Percentiles rank a stretch among this genome's conserved stretches.
Evolutionary conservation across 495 filamentous ascomycete species (phyloP).

Genomic region (Opeltia flavorubescens): DNA sequence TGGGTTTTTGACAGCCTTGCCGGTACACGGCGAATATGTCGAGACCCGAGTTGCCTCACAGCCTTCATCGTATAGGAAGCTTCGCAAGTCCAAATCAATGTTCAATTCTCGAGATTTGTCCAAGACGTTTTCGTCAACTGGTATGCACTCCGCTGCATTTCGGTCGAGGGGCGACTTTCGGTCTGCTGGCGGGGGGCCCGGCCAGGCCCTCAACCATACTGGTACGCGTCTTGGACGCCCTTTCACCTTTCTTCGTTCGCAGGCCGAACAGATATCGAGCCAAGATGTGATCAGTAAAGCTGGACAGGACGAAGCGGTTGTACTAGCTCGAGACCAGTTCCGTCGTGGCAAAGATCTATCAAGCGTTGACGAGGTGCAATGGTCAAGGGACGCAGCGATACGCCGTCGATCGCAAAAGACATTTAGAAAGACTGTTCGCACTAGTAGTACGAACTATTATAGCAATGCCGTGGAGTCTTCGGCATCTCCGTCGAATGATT

Average conservation of each 20-base stretch:
- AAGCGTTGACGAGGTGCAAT: constrained; percentile 26
- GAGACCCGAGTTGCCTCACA: constrained; percentile 48
- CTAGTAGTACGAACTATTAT: constrained; percentile 26
- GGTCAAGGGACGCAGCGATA: constrained; percentile 32
- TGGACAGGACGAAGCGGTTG: constrained; percentile 33
- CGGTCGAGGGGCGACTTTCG: not conserved
- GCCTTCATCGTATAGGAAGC: constrained; percentile 60
- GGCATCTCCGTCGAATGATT: constrained; percentile 3
- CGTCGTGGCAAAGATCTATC: constrained; percentile 23
- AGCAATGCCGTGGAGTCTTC: constrained; percentile 18
- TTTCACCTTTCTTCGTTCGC: constrained; percentile 44
- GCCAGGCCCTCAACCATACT: not conserved
- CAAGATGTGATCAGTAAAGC: constrained; percentile 19
- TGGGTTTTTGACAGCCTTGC: constrained; percentile 24
- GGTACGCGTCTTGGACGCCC: constrained; percentile 35
- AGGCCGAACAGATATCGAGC: constrained; percentile 14
- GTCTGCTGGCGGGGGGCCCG: not conserved
- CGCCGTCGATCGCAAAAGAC: constrained; percentile 33
- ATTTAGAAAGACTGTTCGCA: constrained; percentile 48
- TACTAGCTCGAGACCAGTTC: constrained; percentile 34
- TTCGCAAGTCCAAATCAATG: constrained; percentile 63
- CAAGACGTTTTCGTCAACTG: constrained; percentile 1
- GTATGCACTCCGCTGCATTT: too few relatives aligned
- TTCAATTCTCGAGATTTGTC: constrained; percentile 31
- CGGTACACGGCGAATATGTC: constrained; percentile 30